Percentiles rank a stretch among this genome's conserved stretches.
Conservation (phyloP, 495 filamentous ascomycete species). For the Penicillium flavigenum region DNA sequence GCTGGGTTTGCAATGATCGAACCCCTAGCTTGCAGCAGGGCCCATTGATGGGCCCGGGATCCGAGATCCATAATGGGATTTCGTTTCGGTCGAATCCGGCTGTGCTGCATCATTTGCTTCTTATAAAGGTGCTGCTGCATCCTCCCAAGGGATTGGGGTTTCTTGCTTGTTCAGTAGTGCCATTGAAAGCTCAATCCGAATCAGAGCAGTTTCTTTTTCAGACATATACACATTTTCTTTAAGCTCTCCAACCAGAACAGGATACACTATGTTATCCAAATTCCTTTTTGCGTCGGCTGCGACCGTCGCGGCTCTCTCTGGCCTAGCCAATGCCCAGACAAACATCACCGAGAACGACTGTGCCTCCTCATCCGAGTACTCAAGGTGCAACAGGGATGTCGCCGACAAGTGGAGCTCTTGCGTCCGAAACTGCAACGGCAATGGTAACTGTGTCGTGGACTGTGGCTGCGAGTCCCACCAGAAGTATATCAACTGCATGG, state of each 20-base stretch:
- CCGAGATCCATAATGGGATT: slow-evolving; percentile 1
- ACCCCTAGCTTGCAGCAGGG: slow-evolving; percentile 12
- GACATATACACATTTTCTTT: background rate
- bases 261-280: slow-evolving; percentile 22
- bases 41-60: slow-evolving; percentile 7
- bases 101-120: background rate
- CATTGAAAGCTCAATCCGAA: background rate
- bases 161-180: background rate
- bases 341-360: slow-evolving; percentile 29
- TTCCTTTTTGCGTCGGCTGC: slow-evolving; percentile 18
- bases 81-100: background rate
- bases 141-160: background rate
- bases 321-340: slow-evolving; percentile 24
- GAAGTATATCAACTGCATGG: slow-evolving; percentile 36
- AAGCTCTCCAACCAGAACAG: background rate
- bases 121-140: slow-evolving; percentile 2
- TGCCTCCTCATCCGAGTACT: slow-evolving; percentile 20
- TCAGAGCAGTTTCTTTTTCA: background rate
- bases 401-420: slow-evolving; percentile 27
- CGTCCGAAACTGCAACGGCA: slow-evolving; percentile 22
- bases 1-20: slow-evolving; percentile 26
- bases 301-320: slow-evolving; percentile 18
- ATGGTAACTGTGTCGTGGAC: slow-evolving; percentile 28
- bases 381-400: slow-evolving; percentile 26
- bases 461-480: slow-evolving; percentile 32